These are phyloP conservation scores for Albatrellus sp. DNA, from an alignment of 1,284 basidiomycete genomes.

Conservation along the genomic window DNA sequence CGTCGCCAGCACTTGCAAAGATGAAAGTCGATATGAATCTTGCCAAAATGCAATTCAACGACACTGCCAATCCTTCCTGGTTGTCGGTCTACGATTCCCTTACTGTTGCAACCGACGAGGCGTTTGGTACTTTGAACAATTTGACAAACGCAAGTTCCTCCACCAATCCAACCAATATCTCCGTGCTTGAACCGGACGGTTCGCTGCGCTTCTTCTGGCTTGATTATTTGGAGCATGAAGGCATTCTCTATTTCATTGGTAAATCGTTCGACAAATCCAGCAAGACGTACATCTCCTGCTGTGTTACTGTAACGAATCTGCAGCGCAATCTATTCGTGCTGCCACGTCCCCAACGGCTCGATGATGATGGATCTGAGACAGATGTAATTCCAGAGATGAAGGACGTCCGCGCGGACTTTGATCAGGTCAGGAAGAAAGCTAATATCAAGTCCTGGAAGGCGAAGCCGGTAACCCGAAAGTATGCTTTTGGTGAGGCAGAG, in stretches of 20 bases:
- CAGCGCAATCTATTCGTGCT: conserved; percentile 93
- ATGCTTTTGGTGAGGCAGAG: conserved; percentile 84
- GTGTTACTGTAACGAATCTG: conserved; percentile 76
- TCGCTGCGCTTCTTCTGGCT: conserved; percentile 89
- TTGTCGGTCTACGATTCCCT: conserved; percentile 66
- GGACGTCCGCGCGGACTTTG: conserved; percentile 82
- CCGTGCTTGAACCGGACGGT: conserved; percentile 68
- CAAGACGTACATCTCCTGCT: conserved; percentile 72
- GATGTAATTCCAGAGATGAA: conserved; percentile 57
- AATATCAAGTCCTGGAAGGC: conserved; percentile 71
- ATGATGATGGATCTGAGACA: conserved; percentile 57
- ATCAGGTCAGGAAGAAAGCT: conserved; percentile 60
- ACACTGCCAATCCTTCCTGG: conserved; percentile 54
- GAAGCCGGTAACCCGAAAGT: conserved; percentile 83
- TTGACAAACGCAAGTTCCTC: conserved; percentile 25
- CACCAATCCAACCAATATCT: conserved; percentile 31
- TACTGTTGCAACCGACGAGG: conserved; percentile 41
- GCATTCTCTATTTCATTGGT: conserved; percentile 75
- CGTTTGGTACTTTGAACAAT: conserved; percentile 32
- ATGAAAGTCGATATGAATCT: conserved; percentile 15
- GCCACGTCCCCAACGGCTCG: conserved; percentile 58
- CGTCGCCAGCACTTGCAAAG: conserved; percentile 12
- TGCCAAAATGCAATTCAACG: conserved; percentile 24
- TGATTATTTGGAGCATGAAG: conserved; percentile 78
- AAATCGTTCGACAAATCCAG: conserved; percentile 74